Evolutionary conservation across 192 early-diverging fungal genomes (phyloP).

Genomic region (Entomortierella beljakovae): DNA sequence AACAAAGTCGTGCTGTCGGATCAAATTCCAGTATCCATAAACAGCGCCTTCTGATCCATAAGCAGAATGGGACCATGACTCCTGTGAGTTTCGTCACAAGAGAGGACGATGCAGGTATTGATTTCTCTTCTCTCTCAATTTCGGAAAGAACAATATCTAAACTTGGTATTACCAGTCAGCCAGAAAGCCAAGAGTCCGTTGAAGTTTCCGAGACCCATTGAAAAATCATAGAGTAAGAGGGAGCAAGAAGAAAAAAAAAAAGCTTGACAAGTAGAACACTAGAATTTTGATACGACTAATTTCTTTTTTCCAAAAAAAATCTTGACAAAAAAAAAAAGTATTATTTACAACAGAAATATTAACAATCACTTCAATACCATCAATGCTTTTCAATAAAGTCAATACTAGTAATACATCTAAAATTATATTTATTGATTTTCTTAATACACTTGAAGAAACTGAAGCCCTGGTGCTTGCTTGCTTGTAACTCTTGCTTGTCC

Average conservation of each 20-base stretch:
- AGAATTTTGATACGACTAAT: no score
- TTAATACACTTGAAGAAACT: no score
- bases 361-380: no score
- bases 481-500: slow-evolving; percentile 1
- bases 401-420: no score
- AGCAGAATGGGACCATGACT: slow-evolving; percentile 20
- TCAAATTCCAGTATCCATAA: not conserved
- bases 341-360: no score
- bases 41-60: slow-evolving; percentile 3
- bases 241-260: slow-evolving; percentile 1
- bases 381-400: no score
- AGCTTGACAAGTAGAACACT: no score
- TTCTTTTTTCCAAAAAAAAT: not conserved
- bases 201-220: not conserved
- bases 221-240: no score
- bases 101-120: not conserved
- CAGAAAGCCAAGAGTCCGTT: not conserved
- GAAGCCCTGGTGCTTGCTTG: no score
- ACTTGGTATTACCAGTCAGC: not conserved
- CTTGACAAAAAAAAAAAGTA: not conserved
- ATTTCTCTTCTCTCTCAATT: slow-evolving; percentile 21
- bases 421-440: no score
- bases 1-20: slow-evolving; percentile 13
- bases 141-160: not conserved
- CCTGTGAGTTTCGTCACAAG: slow-evolving; percentile 14